Conservation (phyloP, 176 grass and related monocot species). For the Carex parvula region DNA sequence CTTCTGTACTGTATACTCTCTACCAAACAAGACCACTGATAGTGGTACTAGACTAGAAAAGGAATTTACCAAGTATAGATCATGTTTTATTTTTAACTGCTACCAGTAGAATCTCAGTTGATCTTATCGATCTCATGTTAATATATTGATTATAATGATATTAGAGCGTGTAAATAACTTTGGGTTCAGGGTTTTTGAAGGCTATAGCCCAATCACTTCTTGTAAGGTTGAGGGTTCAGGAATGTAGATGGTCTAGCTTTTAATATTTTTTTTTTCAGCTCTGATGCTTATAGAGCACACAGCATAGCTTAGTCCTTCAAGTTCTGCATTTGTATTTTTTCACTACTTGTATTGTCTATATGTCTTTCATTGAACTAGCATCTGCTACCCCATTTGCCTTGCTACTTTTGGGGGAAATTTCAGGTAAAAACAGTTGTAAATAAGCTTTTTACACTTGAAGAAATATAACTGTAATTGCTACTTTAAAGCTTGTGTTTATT, state of each 20-base stretch:
- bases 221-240: not conserved
- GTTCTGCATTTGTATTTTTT: not conserved
- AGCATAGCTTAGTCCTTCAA: not conserved
- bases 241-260: not conserved
- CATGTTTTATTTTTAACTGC: not conserved
- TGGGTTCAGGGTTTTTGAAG: not conserved
- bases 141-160: not conserved
- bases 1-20: constrained; percentile 12
- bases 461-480: not conserved
- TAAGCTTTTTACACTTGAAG: not conserved
- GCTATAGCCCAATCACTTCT: not conserved
- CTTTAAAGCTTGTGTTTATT: not conserved
- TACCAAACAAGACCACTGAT: not conserved
- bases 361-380: not conserved
- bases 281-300: not conserved
- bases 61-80: too few species aligned
- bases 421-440: not conserved
- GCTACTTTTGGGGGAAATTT: not conserved
- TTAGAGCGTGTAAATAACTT: too few species aligned
- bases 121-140: not conserved
- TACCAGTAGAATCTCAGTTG: not conserved
- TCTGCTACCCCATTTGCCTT: not conserved
- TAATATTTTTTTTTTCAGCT: not conserved
- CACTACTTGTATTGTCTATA: not conserved
- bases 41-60: not conserved